Conservation (phyloP, 129 eudicot species). For the Chrysanthemum makinoi region DNA sequence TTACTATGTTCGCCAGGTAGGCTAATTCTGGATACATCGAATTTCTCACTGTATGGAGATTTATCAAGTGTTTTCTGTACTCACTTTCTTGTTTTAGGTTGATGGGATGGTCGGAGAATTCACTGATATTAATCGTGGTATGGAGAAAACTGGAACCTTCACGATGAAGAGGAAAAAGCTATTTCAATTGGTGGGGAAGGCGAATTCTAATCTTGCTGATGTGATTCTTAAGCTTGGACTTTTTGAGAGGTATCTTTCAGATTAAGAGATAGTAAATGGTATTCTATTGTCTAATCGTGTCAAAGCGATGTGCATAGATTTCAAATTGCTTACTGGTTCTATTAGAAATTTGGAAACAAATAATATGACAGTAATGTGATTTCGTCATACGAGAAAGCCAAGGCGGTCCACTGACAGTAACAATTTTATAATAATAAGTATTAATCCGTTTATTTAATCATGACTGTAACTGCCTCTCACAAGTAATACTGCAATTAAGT, state of each 20-base stretch:
- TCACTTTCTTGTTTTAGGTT: conserved; percentile 44
- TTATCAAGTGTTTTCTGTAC: not conserved
- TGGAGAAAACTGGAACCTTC: conserved; percentile 96
- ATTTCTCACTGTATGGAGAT: conserved; percentile 7
- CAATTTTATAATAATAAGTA: not conserved
- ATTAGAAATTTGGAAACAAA: conserved; percentile 13
- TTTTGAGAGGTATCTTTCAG: conserved; percentile 65
- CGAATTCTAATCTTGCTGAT: conserved; percentile 93
- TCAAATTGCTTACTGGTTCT: conserved; percentile 2
- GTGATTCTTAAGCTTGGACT: conserved; percentile 96
- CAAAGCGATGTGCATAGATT: conserved; percentile 6
- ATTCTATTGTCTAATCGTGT: not conserved
- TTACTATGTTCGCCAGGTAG: conserved; percentile 90
- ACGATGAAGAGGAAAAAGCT: conserved; percentile 84
- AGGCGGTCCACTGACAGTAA: not conserved
- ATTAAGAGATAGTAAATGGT: conserved; percentile 10
- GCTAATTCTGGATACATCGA: conserved; percentile 9
- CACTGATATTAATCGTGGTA: conserved; percentile 83
- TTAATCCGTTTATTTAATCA: not conserved
- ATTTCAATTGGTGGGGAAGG: conserved; percentile 93
- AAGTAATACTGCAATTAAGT: conserved; percentile 3
- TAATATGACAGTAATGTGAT: not conserved
- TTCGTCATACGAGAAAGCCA: not conserved
- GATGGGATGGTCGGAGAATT: conserved; percentile 96
- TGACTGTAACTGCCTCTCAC: not conserved